A percentile compares a stretch with the other conserved stretches of the same genome.
These are phyloP conservation scores for Hygrophorus pudorinus DNA, from an alignment of 768 basidiomycete species.

Conservation along the genomic window DNA sequence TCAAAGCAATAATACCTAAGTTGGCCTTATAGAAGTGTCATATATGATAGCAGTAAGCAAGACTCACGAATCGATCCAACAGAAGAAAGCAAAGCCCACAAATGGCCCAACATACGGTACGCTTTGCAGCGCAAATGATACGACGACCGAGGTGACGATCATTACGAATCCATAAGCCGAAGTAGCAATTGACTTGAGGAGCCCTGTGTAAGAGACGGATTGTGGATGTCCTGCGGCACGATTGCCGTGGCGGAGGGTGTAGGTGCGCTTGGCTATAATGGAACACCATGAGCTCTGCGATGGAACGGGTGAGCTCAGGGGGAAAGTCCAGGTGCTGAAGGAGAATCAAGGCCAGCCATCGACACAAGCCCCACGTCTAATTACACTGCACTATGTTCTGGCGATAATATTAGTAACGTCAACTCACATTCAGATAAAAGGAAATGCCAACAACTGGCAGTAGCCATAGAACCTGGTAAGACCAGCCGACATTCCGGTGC, in stretches of 20 bases:
- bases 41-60: background rate
- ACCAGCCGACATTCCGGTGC: constrained; percentile 63
- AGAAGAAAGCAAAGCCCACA: constrained; percentile 62
- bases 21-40: background rate
- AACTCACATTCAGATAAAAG: constrained; percentile 72
- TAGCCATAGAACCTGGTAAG: constrained; percentile 73
- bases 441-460: constrained; percentile 67
- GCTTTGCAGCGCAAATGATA: constrained; percentile 54
- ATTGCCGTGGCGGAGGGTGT: constrained; percentile 58
- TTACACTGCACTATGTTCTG: constrained; percentile 1
- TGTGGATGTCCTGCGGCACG: constrained; percentile 40
- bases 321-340: too few species aligned
- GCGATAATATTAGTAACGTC: background rate
- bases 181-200: constrained; percentile 66
- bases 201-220: constrained; percentile 53
- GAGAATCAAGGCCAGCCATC: too few species aligned
- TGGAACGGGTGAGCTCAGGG: constrained; percentile 1
- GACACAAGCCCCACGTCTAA: too few species aligned
- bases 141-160: constrained; percentile 63
- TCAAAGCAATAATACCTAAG: constrained; percentile 85
- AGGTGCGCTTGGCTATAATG: constrained; percentile 66
- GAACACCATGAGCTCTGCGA: constrained; percentile 68
- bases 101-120: constrained; percentile 58
- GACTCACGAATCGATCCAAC: constrained; percentile 83
- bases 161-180: constrained; percentile 78